Base-by-base conservation (phyloP, 805 yeast species). In the Limtongia smithiae region DNA sequence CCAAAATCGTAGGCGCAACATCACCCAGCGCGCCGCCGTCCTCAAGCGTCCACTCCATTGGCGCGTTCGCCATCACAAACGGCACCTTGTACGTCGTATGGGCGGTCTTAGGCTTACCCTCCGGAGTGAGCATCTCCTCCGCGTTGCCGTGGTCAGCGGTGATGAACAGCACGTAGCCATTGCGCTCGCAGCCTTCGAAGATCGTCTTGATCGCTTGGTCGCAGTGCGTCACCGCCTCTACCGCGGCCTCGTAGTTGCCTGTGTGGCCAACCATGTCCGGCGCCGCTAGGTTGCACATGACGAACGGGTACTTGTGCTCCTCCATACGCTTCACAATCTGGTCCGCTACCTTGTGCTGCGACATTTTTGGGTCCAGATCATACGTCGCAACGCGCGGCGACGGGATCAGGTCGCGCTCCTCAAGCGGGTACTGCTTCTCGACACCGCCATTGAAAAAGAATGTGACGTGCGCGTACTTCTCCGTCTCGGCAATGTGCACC, bases 181-280 rank as follows among this genome's bases (percentile, higher is more conserved):
- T 42, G 32, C 31, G 30, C 33, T 31, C 43, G 46, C 60, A 57
- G 20, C 55, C 55, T 20, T 51, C 59, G 50, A 47, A 51, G 31
- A 57, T 51, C 25, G 37, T 36, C 39, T 37, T 40, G 50, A 57
- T 57, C 22, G 60, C 57, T 46, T 43, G 47, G 46, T 57, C 60
- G 44, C 59, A 55, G 48, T 55, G 57, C 12, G 50, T 40, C 25
- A 57, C 60, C 9, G 60, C 60, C 39, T 49, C 45, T 20, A 57
- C 49, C 14, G 60, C 60, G 22, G 60, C 55, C 30, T 57, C 60
- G 47, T 57, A 57, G 20, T 52, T 55, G 27, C 60, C 60, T 5
- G 60, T 57, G 45, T 57, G 60, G 27, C 60, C 60, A 20, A 57
- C 60, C 60, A 57, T 57, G 37, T 57, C 60, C 15, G 60, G 60